Base-by-base conservation (phyloP, 805 yeast genomes). In the Torulaspora quercuum region DNA sequence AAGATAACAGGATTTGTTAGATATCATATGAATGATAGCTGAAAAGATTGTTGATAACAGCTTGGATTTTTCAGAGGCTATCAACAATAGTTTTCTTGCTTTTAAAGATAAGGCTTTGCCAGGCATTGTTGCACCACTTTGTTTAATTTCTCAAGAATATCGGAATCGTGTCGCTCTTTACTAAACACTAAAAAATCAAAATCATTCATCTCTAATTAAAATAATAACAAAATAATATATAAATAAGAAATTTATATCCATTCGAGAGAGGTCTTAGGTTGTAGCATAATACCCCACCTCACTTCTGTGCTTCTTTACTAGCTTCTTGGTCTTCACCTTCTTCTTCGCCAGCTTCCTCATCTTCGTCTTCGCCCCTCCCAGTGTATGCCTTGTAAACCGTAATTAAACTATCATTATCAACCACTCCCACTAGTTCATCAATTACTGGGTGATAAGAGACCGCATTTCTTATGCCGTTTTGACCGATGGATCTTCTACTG, bases 391-490 rank as follows among this genome's bases (percentile, higher is more conserved):
- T 54, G 45, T 58, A 58, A 2, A 51, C 56, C 2, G 52, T 51
- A 6, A 58, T 29, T 12, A 50, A 35, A 28, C 60, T 47, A 35
- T 58, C 61, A 6, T 43, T 35, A 25, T 55, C 59, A 10, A 54
- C 56, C 6, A 56, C 49, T 5, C 55, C 52, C 2, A 57, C 50
- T 7, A 58, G 35, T 14, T 49, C 52, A 25, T 49, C 49, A 28
- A 58, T 50, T 10, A 49, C 41, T 9, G 60, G 60, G 32, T 58
- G 61, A 49, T 52, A 47, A 7, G 57, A 48, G 5, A 53, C 61
- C 5, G 54, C 49, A 20, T 50, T 51, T 18, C 46, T 45, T 42
- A 44, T 48, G 25, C 52, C 53, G 14, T 33, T 42, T 12, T 25
- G 30, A 1, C 45, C 52, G 18, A 37, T 28, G n/a, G 41, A 30